These are phyloP conservation scores for Ophiognomonia clavigignenti-juglandacearum DNA, from an alignment of 2,329 filamentous ascomycete genomes.

Conservation along the genomic window DNA sequence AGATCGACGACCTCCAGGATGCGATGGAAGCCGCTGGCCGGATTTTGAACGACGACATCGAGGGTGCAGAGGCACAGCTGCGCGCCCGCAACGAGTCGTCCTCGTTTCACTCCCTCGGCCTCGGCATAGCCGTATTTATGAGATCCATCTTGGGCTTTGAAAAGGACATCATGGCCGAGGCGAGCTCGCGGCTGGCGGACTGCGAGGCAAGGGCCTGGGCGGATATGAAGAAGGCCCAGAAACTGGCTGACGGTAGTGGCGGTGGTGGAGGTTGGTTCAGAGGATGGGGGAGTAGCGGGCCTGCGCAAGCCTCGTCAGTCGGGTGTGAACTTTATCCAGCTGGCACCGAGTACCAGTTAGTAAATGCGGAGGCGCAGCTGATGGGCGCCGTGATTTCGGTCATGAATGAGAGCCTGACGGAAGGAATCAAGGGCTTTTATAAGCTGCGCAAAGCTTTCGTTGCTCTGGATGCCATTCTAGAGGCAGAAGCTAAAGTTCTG, in stretches of 20 bases:
- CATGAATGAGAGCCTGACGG: slow-evolving; percentile 86
- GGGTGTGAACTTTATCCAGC: slow-evolving; percentile 63
- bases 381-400: slow-evolving; percentile 87
- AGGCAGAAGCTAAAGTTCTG: slow-evolving; percentile 58
- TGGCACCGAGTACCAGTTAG: slow-evolving; percentile 82
- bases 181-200: slow-evolving; percentile 64
- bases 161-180: slow-evolving; percentile 83
- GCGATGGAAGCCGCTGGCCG: slow-evolving; percentile 62
- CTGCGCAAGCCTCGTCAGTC: slow-evolving; percentile 26
- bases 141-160: slow-evolving; percentile 85
- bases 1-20: slow-evolving; percentile 51
- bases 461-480: slow-evolving; percentile 73
- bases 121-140: slow-evolving; percentile 79
- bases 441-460: slow-evolving; percentile 86
- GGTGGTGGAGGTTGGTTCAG: slow-evolving; percentile 19
- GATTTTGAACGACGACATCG: slow-evolving; percentile 88
- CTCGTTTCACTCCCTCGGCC: slow-evolving; percentile 82
- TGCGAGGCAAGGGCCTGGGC: slow-evolving; percentile 73
- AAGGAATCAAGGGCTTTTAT: slow-evolving; percentile 87
- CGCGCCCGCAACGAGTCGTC: slow-evolving; percentile 69
- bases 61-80: slow-evolving; percentile 71
- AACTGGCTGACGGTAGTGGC: slow-evolving; percentile 39
- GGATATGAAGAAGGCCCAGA: slow-evolving; percentile 71
- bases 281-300: slow-evolving; percentile 19
- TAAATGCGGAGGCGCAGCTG: slow-evolving; percentile 78